Evolutionary conservation across 345 rosid genomes (phyloP).

Genomic region (Clausena lansium): DNA sequence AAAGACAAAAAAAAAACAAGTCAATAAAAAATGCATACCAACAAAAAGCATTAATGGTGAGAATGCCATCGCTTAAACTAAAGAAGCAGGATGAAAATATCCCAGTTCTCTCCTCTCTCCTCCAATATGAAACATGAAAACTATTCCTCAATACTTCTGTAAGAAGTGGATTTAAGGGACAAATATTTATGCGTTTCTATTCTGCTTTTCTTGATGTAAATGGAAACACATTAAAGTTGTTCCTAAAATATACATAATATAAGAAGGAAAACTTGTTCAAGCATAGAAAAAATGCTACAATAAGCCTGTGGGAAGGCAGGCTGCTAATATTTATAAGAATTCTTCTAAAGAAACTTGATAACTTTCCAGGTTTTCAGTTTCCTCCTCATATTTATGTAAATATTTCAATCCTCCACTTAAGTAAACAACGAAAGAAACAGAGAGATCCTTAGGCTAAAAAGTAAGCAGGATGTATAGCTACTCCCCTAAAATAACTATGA

Average conservation of each 20-base stretch:
- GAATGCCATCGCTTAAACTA: not conserved
- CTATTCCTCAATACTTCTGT: not conserved
- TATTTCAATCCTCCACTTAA: not conserved
- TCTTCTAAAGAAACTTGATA: not conserved
- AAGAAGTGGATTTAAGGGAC: not conserved
- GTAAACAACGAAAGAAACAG: not conserved
- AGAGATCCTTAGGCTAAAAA: not conserved
- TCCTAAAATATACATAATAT: not conserved
- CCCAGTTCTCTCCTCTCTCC: not conserved
- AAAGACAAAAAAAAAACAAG: conserved; percentile 10
- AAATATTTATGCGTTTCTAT: not conserved
- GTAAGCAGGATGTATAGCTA: not conserved
- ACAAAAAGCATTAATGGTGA: not conserved
- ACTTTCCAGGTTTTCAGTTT: not conserved
- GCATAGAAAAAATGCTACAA: not conserved
- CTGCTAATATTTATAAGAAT: not conserved
- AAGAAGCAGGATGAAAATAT: not conserved
- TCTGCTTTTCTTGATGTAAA: not conserved
- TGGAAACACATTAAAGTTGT: not conserved
- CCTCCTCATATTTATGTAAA: not conserved
- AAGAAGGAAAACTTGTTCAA: not conserved
- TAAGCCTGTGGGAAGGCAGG: not conserved
- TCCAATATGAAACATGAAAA: not conserved
- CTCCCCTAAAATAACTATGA: not conserved
- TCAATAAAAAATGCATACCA: not conserved